Evolutionary conservation across 306 rosid genomes (phyloP).

Genomic region (Psophocarpus tetragonolobus): DNA sequence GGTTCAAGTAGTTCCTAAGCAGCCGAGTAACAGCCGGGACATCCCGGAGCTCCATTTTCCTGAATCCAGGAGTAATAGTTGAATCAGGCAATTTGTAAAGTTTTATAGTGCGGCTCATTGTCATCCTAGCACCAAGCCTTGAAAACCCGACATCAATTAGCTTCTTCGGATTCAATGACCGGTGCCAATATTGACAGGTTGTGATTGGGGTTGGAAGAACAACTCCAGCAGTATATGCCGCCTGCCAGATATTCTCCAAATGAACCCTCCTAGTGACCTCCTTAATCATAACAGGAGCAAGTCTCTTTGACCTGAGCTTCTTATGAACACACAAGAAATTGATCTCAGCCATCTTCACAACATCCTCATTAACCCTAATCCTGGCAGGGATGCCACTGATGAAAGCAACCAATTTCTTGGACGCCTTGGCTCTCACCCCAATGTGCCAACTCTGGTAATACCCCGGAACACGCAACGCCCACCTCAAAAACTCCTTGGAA

Average conservation of each 20-base stretch:
- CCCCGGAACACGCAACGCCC: conserved; percentile 78
- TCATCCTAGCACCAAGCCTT: conserved; percentile 89
- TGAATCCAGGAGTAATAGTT: conserved; percentile 61
- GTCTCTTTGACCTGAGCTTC: conserved; percentile 80
- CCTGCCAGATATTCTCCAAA: conserved; percentile 84
- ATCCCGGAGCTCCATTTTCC: conserved; percentile 76
- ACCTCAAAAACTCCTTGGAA: conserved; percentile 71
- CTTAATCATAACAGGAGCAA: conserved; percentile 88
- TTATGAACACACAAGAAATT: conserved; percentile 84
- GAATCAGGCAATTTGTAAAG: conserved; percentile 76
- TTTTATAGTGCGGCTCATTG: conserved; percentile 81
- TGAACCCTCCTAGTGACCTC: conserved; percentile 88
- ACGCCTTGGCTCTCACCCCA: conserved; percentile 69
- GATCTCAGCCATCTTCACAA: conserved; percentile 86
- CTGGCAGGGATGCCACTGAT: conserved; percentile 89
- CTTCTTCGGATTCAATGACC: conserved; percentile 86
- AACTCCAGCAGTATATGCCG: conserved; percentile 91
- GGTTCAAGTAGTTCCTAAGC: conserved; percentile 64
- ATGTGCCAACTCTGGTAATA: conserved; percentile 73
- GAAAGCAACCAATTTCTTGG: conserved; percentile 46
- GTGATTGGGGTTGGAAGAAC: conserved; percentile 67
- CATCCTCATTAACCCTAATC: conserved; percentile 52
- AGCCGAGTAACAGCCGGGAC: conserved; percentile 78
- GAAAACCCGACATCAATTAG: conserved; percentile 90
- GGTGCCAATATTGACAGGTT: conserved; percentile 75